Conservation (phyloP, 306 rosid species). For the Abrus pulchellus region DNA sequence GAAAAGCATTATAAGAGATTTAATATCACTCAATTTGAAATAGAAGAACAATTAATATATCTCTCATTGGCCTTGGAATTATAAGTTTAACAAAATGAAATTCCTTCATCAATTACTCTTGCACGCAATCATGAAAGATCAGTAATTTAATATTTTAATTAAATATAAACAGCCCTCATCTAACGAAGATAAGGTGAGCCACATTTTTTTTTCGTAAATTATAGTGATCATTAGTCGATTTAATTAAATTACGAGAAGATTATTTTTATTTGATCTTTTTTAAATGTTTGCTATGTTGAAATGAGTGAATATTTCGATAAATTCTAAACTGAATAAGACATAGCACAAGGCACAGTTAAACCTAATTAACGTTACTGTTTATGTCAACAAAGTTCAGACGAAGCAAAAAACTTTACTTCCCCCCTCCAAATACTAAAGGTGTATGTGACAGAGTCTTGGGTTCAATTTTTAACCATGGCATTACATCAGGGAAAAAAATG, state of each 20-base stretch:
- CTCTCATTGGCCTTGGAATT: neutral
- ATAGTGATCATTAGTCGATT: neutral
- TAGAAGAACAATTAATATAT: neutral
- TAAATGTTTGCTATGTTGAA: neutral
- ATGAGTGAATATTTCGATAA: neutral
- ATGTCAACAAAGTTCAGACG: neutral
- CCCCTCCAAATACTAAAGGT: too few relatives aligned
- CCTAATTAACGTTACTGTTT: slow-evolving; percentile 14
- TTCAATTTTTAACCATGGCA: too few relatives aligned
- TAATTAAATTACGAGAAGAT: neutral
- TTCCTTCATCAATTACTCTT: neutral
- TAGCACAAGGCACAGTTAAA: neutral
- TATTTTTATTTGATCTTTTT: neutral
- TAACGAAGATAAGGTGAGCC: neutral
- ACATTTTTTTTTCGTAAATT: neutral
- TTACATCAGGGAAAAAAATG: too few relatives aligned
- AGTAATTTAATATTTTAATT: neutral
- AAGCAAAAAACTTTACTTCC: neutral
- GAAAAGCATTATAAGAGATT: too few relatives aligned
- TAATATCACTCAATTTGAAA: neutral
- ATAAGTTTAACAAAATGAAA: neutral
- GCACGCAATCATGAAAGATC: neutral
- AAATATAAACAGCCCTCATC: neutral
- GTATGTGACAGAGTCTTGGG: too few relatives aligned
- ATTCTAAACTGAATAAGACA: neutral